Evolutionary conservation across 768 basidiomycete species (phyloP), one percentile per base, ranked within the genome.

Genomic region (Lentinula lateritia): DNA sequence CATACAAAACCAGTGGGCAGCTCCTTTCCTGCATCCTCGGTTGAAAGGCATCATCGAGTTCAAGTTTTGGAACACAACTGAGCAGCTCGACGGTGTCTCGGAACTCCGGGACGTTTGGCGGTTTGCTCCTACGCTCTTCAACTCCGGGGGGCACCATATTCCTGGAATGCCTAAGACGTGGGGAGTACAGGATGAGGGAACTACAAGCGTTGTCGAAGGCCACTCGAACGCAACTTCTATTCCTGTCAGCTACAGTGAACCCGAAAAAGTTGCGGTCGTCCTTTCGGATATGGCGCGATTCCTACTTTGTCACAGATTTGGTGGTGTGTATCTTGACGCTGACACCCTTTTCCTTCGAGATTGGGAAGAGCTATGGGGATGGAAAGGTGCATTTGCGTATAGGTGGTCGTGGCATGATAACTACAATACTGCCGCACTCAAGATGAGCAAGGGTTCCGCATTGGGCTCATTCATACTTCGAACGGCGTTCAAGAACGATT

Each of bases 351-450:
- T 90, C 64, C 73, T 90, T 23, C 79, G 88, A 39, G 88, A 89
- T 67, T 89, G 88, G 89, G 88, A 89, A 68, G 88, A 89, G 67
- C 75, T 90, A 13, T 89, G 86, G 85, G 85, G 85, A 56, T 88
- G 86, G 82, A 77, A 80, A 58, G 88, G 88, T 39, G 86, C 87
- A 41, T 90, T 89, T 67, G 87, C 88, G 9, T 90, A 89, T 70
- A 76, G 88, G n/a, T 90, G 89, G 88, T 84, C 81, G 38, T 81
- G 81, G 59, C 79, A 87, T 62, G 79, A 85, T 67, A 83, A 82
- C 69, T 89, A 90, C 72, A 89, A 89, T 73, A 90, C 88, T 18
- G 88, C 87, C 7, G 86, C 89, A 7, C 75, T 90, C 59, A 84
- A 81, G 68, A 73, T 90, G 73, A 83, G 86, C 74, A 86, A 85